Evolutionary conservation across 1,139 yeast genomes (phyloP).

Genomic region (Suhomyces yuchorum): DNA sequence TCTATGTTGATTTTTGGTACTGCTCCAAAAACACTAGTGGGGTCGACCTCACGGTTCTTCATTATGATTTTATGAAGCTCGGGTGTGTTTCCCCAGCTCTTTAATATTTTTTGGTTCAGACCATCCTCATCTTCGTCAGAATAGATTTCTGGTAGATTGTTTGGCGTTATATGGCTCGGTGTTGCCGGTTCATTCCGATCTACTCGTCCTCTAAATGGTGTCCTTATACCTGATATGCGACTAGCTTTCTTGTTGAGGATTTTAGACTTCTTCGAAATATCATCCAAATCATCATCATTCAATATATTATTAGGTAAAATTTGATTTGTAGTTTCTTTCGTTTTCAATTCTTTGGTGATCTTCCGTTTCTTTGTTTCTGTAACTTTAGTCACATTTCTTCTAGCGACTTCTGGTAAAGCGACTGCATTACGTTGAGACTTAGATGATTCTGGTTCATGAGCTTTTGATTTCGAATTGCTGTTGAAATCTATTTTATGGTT

Average conservation of each 20-base stretch:
- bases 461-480: conserved; percentile 2
- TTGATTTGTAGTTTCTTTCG: conserved; percentile 11
- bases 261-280: conserved; percentile 9
- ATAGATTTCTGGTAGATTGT: conserved; percentile 46
- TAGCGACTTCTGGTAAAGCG: conserved; percentile 40
- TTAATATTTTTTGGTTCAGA: conserved; percentile 42
- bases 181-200: conserved; percentile 1
- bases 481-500: conserved; percentile 27
- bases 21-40: conserved; percentile 76
- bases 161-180: conserved; percentile 6
- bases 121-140: conserved; percentile 60
- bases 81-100: conserved; percentile 76
- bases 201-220: conserved; percentile 2
- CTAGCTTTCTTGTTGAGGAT: conserved; percentile 12
- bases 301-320: conserved; percentile 8
- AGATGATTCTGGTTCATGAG: not conserved
- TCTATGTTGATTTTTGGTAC: conserved; percentile 68
- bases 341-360: conserved; percentile 7
- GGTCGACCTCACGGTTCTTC: conserved; percentile 65
- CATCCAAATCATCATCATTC: conserved; percentile 1
- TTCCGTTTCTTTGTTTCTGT: conserved; percentile 9
- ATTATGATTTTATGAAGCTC: conserved; percentile 54
- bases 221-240: conserved; percentile 9
- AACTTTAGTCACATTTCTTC: conserved; percentile 24
- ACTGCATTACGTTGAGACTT: conserved; percentile 31